Percentiles rank a stretch among this genome's conserved stretches.
phyloP scores from a whole-genome alignment of 352 stramenopile genomes.

The Thalassiosira livingstoniorum region DNA sequence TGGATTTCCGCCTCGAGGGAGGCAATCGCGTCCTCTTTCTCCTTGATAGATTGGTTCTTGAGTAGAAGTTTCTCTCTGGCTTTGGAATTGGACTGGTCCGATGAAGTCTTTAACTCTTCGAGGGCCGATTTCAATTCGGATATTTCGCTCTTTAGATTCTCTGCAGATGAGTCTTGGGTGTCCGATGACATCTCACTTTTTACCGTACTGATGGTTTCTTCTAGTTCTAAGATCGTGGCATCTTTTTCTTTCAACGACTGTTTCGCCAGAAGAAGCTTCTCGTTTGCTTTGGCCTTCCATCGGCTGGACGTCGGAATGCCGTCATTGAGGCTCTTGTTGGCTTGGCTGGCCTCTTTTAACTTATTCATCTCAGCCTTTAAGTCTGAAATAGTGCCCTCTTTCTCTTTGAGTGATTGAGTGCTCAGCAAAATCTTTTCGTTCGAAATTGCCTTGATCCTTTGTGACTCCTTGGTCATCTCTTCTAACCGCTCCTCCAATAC shows the following conservation, averaged over 20 bases:
- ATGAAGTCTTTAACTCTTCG: constrained; percentile 1
- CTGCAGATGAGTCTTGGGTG: neutral
- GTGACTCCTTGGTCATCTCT: constrained; percentile 16
- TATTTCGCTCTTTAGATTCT: constrained; percentile 29
- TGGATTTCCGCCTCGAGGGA: constrained; percentile 42
- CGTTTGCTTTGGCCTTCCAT: constrained; percentile 51
- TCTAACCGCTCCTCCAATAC: constrained; percentile 26
- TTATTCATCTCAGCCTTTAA: constrained; percentile 44
- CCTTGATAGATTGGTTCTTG: constrained; percentile 58
- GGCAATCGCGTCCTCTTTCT: constrained; percentile 53
- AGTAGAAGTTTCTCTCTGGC: constrained; percentile 56
- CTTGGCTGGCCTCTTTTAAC: neutral
- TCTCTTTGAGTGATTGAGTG: constrained; percentile 35
- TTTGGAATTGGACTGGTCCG: constrained; percentile 41
- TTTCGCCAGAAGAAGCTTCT: constrained; percentile 41
- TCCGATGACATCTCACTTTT: neutral
- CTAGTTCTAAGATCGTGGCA: constrained; percentile 29
- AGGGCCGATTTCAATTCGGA: constrained; percentile 34
- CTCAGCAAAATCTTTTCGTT: constrained; percentile 45
- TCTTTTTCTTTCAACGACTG: constrained; percentile 51
- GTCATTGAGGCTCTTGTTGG: constrained; percentile 1
- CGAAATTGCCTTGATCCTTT: constrained; percentile 25
- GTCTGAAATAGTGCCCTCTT: constrained; percentile 22
- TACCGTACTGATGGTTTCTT: constrained; percentile 36
- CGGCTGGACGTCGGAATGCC: neutral